Base-by-base conservation (phyloP, 2,329 filamentous ascomycete genomes). In the Ceratocystis albifundus region DNA sequence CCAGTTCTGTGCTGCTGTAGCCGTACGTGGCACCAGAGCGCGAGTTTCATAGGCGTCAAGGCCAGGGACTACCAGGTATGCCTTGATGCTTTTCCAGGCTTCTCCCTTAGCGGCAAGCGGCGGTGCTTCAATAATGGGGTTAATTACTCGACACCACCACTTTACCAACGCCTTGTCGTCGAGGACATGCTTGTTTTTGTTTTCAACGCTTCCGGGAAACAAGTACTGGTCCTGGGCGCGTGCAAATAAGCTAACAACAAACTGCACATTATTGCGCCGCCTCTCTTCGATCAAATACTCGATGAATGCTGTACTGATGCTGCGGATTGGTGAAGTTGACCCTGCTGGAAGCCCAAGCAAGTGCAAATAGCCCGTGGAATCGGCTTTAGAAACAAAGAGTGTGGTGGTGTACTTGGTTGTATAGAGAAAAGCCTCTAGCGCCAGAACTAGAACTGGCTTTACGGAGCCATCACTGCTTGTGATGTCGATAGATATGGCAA, bases 311-410 rank as follows among this genome's bases (percentile, higher is more conserved):
- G 85, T 84, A 61, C 86, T 88, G 57, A 95, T 82, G 41, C 85
- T 80, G 69, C 88, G 85, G 62, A 96, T 82, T 0, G 90, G 90
- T 2, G 89, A 94, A 0, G 83, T 79, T 0, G 81, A 79, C n/a
- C 82, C 80, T 70, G 78, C 82, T 17, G 86, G 82, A 0, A 89
- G 78, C 20, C 82, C 77, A 45, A 92, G 78, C 1, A 88, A 79
- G 70, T 86, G 80, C 8, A 96, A 77, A 73, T 90, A 95, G 28
- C 95, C 94, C 0, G 93, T 96, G 8, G 94, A 96, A 77, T 99
- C 94, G 62, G 94, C 94, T 76, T 99, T 99, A 69, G 92, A 93
- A 28, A 99, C 88, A 74, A 99, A 99, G 65, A 97, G 82, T 3
- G 89, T 96, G 1, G 88, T 96, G 28, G 90, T 83, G 71, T 84